Evolutionary conservation across 1,284 basidiomycete species (phyloP), one percentile per base, ranked within the genome.

Genomic region (Trichosporon sp.): DNA sequence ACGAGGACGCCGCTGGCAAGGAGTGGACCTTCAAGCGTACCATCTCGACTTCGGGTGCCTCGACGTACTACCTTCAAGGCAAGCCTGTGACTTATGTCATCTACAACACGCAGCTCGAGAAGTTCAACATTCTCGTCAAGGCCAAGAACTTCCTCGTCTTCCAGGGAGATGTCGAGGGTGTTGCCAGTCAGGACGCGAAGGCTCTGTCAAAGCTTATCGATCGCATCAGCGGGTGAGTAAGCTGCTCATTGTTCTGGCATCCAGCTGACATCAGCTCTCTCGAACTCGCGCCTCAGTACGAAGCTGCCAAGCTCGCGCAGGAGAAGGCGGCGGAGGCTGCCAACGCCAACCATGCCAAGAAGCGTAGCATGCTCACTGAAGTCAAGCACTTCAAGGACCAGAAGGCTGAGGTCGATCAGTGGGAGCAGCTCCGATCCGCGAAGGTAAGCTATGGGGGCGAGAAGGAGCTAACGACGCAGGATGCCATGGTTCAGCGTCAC

Each of bases 71-170:
- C 75, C 86, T 97, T 64, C 93, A 98, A 81, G 84, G 86, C 73
- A 88, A 87, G 75, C 85, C 88, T 12, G 92, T 95, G 62, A 90
- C 91, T 0, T 95, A 94, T 80, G 87, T 89, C 31, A 88, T 88
- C 0, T 98, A 98, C 85, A 95, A 95, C 73, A 85, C 89, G 12
- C 90, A 92, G 18, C 89, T 98, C 34, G 87, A 91, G 68, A 86
- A 87, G 27, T 93, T 96, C 83, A 98, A 98, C 79, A 93, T 99
- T 77, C 91, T 99, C 68, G 95, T 99, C 79, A 98, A 98, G 84
- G 97, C 97, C 23, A 98, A 98, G 85, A 99, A 99, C 85, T 99
- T 99, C 79, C 90, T 99, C 67, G 97, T 99, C n/a, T 99, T 99
- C 84, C 95, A 98, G 75, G 97, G 97, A 67, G 97, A 99, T 80